Evolutionary conservation across 768 basidiomycete species (phyloP).

Genomic region (Trametes elegans): DNA sequence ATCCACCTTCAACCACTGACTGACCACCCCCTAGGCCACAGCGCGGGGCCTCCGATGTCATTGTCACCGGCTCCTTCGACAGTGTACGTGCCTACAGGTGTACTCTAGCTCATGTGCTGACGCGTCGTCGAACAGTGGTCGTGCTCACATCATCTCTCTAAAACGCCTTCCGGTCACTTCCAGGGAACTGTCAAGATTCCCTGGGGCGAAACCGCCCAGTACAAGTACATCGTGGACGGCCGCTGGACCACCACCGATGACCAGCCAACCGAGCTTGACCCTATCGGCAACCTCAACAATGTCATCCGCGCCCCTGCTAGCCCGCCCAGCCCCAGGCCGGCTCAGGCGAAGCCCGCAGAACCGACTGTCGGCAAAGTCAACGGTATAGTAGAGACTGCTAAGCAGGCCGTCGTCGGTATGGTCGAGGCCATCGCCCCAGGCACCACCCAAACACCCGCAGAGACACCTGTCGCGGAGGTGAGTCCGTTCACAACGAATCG

Average conservation of each 20-base stretch:
- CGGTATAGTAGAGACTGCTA: constrained; percentile 20
- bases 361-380: constrained; percentile 7
- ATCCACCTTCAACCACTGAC: constrained; percentile 3
- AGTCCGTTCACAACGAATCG: background rate
- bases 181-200: constrained; percentile 52
- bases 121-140: constrained; percentile 51
- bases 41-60: constrained; percentile 50
- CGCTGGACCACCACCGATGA: constrained; percentile 54
- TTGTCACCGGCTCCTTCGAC: constrained; percentile 79
- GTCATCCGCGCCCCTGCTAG: constrained; percentile 53
- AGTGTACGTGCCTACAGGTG: constrained; percentile 46
- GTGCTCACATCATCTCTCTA: constrained; percentile 51
- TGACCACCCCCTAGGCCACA: constrained; percentile 50
- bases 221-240: constrained; percentile 83
- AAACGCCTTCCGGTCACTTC: constrained; percentile 50
- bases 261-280: constrained; percentile 60
- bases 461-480: constrained; percentile 5
- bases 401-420: constrained; percentile 24
- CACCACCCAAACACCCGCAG: constrained; percentile 18
- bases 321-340: constrained; percentile 28
- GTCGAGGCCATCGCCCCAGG: constrained; percentile 26
- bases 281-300: constrained; percentile 69
- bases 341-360: constrained; percentile 3
- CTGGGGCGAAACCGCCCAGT: constrained; percentile 60
- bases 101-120: too few relatives aligned